These are phyloP conservation scores for Trifolium repens DNA, from an alignment of 306 rosid species.

Conservation along the genomic window DNA sequence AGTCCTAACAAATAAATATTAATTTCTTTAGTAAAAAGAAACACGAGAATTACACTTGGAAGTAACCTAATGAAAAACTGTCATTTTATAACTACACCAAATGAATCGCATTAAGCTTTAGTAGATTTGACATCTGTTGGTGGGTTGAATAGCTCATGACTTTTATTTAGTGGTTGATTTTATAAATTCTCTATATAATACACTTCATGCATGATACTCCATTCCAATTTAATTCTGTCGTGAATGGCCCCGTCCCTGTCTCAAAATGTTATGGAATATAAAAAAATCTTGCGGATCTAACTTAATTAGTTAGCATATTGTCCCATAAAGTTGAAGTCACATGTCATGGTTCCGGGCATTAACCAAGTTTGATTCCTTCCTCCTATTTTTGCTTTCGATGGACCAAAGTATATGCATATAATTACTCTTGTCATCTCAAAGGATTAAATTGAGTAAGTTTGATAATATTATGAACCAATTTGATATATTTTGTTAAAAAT, in stretches of 20 bases:
- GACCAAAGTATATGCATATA: background rate
- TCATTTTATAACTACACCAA: constrained; percentile 1
- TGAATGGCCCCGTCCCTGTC: constrained; percentile 27
- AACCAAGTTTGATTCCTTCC: constrained; percentile 38
- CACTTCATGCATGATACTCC: constrained; percentile 30
- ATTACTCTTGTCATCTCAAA: too few relatives aligned
- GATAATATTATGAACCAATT: too few relatives aligned
- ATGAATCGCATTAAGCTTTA: constrained; percentile 34
- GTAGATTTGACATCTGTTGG: constrained; percentile 42
- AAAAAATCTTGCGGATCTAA: constrained; percentile 42
- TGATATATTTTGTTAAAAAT: too few relatives aligned
- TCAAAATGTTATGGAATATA: constrained; percentile 43
- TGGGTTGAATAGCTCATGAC: constrained; percentile 9
- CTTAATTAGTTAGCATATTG: constrained; percentile 40
- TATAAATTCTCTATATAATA: constrained; percentile 15
- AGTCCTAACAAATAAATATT: too few relatives aligned
- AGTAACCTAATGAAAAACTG: background rate
- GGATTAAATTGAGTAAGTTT: too few relatives aligned
- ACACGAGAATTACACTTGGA: too few relatives aligned
- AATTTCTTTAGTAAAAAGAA: too few relatives aligned
- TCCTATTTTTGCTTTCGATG: constrained; percentile 26
- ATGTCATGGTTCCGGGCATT: constrained; percentile 29
- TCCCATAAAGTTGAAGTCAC: constrained; percentile 50
- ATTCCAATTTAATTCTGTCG: constrained; percentile 27
- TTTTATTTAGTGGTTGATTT: constrained; percentile 42